phyloP scores from a whole-genome alignment of 345 rosid species.

The Dimocarpus longan region DNA sequence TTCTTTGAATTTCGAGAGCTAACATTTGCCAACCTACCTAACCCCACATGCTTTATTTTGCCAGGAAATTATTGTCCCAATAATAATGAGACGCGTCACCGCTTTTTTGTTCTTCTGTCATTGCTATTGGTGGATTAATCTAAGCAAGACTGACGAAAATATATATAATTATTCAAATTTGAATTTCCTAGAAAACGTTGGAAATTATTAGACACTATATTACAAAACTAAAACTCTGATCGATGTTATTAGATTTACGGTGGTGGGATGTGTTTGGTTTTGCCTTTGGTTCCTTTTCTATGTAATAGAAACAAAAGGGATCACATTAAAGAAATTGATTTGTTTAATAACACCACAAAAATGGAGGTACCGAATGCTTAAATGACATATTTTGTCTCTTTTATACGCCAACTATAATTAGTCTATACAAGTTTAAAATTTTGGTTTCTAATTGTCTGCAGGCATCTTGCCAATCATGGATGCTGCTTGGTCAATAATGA shows the following conservation, averaged over 20 bases:
- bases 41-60: slow-evolving; percentile 7
- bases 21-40: background rate
- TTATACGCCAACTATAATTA: slow-evolving; percentile 5
- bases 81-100: slow-evolving; percentile 1
- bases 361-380: slow-evolving; percentile 32
- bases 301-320: slow-evolving; percentile 25
- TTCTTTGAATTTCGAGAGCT: background rate
- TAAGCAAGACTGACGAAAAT: no score
- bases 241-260: slow-evolving; percentile 23
- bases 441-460: slow-evolving; percentile 24
- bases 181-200: slow-evolving; percentile 15
- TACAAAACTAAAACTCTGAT: slow-evolving; percentile 34
- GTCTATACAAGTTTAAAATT: background rate
- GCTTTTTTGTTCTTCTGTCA: background rate
- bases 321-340: slow-evolving; percentile 19
- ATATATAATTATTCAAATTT: slow-evolving; percentile 8
- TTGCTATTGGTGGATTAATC: slow-evolving; percentile 8
- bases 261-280: slow-evolving; percentile 17
- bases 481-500: background rate
- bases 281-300: slow-evolving; percentile 22
- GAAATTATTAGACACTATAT: slow-evolving; percentile 14
- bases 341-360: slow-evolving; percentile 25
- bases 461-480: slow-evolving; percentile 29
- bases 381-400: slow-evolving; percentile 27
- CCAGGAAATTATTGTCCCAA: slow-evolving; percentile 19